Evolutionary conservation across 768 basidiomycete genomes (phyloP), one percentile per base, ranked within the genome.

Genomic region (Boletus insuetus): DNA sequence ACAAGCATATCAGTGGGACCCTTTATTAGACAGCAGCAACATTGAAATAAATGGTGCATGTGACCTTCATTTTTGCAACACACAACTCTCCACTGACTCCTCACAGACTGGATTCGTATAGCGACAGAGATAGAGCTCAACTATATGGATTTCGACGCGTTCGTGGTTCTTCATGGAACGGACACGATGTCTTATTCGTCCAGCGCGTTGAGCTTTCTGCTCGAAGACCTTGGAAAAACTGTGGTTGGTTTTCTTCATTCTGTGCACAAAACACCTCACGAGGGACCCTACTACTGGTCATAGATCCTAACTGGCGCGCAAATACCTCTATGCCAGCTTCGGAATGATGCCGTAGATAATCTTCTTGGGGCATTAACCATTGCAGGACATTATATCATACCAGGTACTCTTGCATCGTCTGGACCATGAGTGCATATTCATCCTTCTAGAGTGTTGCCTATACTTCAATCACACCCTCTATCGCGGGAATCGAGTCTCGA

Each of bases 311-410:
- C 92, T 1, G 95, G 94, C 13, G 93, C 94, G 0, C 95, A 97
- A 74, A 96, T 98, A 35, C 92, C 95, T 14, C 75, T 94, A 34
- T 93, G 90, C 2, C 89, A 94, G 65, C 75, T 95, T 44, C 82
- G 93, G n/a, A 97, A 95, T 62, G 94, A 98, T 68, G 93, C 94
- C 9, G 85, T 94, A 6, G 95, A 96, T 61, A 98, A 97, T 68
- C 74, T 97, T 11, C 84, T 97, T 68, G 94, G 92, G 9, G 89
- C 92, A 4, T 74, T 98, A 34, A 85, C 87, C 16, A 87, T 96
- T 49, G 94, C 94, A 16, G 94, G 95, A 2, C 87, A 91, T 63
- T 95, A 85, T 64, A 89, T 89, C 57, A 94, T 98, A 50, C 94
- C 95, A 67, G 94, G 91, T 89, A 73, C 17, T 53, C 62, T 52